Evolutionary conservation across 495 filamentous ascomycete species (phyloP), one percentile per base, ranked within the genome.

Genomic region (Hyphodiscus hymeniophilus): DNA sequence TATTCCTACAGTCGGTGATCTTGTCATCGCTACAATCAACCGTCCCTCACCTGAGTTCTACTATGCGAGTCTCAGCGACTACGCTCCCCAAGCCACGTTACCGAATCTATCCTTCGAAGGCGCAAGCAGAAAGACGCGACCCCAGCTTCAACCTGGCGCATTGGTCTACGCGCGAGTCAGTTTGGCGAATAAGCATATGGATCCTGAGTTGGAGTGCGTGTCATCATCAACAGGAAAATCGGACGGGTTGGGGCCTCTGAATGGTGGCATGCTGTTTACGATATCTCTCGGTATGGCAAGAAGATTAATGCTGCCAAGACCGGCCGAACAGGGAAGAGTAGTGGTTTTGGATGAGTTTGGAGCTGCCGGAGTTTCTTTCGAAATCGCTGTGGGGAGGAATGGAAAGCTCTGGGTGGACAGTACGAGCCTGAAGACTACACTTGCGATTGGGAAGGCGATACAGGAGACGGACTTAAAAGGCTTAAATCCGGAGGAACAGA

Each of bases 331-430:
- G 18, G 79, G 74, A 42, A 80, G 75, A 32, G 74, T 86, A 3
- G 72, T 91, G 22, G 76, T 97, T 16, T 62, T 97, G 41, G 87
- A 94, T 49, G 85, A 89, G 57, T 66, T 97, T n/a, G 90, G 82
- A 13, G 80, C 75, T 56, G 85, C 80, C 35, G 71, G 82, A 40
- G 69, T 91, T 35, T 75, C 77, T 42, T 98, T 96, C 66, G 92
- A 98, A 71, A 81, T 92, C 49, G 92, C 92, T 3, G 87, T 95
- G 21, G 94, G 94, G 18, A 80, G 90, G 61, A 98, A 98, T 63
- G 92, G 92, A 17, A 84, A 77, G 68, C 76, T 96, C 30, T 96
- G 92, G 92, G 82, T 97, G 15, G 78, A 87, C 54, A 78, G 81
- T 40, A 84, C 80, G 12, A 82, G 72, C 38, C 63, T 83, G 21